A percentile compares a stretch with the other conserved stretches of the same genome.
Evolutionary conservation across 495 filamentous ascomycete species (phyloP).

Genomic region (Barbatosphaeria neglecta): DNA sequence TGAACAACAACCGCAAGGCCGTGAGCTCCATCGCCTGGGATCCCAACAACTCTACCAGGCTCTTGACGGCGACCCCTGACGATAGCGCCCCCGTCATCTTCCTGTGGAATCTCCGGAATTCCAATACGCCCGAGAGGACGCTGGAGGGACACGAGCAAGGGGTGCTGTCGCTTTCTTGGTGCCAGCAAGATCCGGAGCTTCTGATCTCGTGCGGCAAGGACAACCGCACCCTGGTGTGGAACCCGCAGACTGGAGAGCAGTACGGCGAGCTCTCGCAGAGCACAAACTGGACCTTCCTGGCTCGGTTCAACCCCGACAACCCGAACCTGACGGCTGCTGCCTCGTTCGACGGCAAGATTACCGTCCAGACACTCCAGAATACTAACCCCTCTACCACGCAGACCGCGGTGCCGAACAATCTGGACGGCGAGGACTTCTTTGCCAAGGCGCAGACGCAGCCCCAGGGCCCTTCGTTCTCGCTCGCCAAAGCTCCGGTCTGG

Average conservation of each 20-base stretch:
- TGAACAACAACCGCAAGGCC: slow-evolving; percentile 91
- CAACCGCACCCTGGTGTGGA: slow-evolving; percentile 92
- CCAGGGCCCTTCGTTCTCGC: slow-evolving; percentile 76
- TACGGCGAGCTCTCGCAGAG: slow-evolving; percentile 94
- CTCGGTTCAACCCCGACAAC: slow-evolving; percentile 86
- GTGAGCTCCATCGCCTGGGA: slow-evolving; percentile 97
- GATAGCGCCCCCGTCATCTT: slow-evolving; percentile 82
- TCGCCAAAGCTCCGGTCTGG: slow-evolving; percentile 84
- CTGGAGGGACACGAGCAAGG: slow-evolving; percentile 85
- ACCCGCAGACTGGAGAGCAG: slow-evolving; percentile 74
- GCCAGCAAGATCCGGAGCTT: slow-evolving; percentile 78
- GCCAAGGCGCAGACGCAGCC: slow-evolving; percentile 82
- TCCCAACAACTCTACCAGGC: slow-evolving; percentile 82
- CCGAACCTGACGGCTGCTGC: slow-evolving; percentile 85
- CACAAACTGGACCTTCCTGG: slow-evolving; percentile 97
- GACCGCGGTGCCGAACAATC: slow-evolving; percentile 33
- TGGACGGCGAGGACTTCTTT: slow-evolving; percentile 96
- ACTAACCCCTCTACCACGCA: slow-evolving; percentile 60
- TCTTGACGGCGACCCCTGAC: slow-evolving; percentile 84
- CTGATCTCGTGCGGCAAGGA: slow-evolving; percentile 94
- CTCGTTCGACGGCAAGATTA: slow-evolving; percentile 92
- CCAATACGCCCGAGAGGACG: slow-evolving; percentile 83
- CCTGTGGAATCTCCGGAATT: slow-evolving; percentile 92
- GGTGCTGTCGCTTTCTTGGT: slow-evolving; percentile 93
- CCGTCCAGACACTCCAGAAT: slow-evolving; percentile 84